phyloP scores from a whole-genome alignment of 2,329 filamentous ascomycete species.

The Colletotrichum destructivum region DNA sequence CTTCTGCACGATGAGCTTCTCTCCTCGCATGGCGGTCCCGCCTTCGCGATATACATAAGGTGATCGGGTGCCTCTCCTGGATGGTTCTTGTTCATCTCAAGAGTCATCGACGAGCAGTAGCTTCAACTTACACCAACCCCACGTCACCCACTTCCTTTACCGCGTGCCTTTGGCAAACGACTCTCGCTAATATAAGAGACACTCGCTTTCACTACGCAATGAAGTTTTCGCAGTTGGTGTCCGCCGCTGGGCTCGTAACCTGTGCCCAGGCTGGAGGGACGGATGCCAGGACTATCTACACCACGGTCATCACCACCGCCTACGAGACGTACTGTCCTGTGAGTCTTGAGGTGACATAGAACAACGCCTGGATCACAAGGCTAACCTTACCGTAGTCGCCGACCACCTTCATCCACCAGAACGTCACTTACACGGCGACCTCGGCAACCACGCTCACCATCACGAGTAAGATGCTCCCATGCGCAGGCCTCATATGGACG shows the following conservation, averaged over 20 bases:
- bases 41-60: constrained; percentile 33
- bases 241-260: constrained; percentile 51
- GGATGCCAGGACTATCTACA: constrained; percentile 47
- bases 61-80: constrained; percentile 16
- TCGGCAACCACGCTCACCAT: constrained; percentile 60
- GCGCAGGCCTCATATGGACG: not conserved
- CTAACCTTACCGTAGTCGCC: constrained; percentile 48
- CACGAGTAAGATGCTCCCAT: constrained; percentile 54
- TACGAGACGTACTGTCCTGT: constrained; percentile 63
- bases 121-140: not conserved
- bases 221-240: constrained; percentile 53
- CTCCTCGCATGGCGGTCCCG: not conserved
- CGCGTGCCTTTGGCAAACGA: constrained; percentile 43
- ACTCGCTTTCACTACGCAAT: constrained; percentile 51
- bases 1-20: constrained; percentile 25
- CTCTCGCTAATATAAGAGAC: constrained; percentile 42
- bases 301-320: constrained; percentile 56
- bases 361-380: not conserved
- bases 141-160: constrained; percentile 43
- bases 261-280: constrained; percentile 47
- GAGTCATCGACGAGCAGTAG: not conserved
- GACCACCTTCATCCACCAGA: constrained; percentile 57
- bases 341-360: constrained; percentile 43
- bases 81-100: not conserved
- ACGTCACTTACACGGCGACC: constrained; percentile 61